phyloP scores from a whole-genome alignment of 192 early-diverging fungal genomes.

The Lunasporangiospora selenospora region DNA sequence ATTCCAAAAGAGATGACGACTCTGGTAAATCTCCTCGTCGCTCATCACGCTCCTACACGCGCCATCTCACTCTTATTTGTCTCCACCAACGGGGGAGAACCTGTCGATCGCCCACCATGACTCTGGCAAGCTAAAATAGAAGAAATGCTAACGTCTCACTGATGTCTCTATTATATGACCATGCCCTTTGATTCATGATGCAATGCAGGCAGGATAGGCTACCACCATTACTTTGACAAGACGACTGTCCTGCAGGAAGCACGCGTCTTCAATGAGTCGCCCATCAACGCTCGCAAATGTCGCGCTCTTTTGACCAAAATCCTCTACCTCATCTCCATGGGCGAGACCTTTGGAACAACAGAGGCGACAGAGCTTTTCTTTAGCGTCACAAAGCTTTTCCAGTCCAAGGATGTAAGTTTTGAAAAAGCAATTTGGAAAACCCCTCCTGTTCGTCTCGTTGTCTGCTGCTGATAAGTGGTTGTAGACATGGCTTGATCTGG shows the following conservation, averaged over 20 bases:
- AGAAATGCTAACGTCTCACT: not conserved
- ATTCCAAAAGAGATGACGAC: constrained; percentile 74
- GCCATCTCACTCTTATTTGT: not conserved
- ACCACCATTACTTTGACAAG: constrained; percentile 91
- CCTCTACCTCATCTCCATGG: constrained; percentile 89
- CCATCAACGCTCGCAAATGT: constrained; percentile 95
- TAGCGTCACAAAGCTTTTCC: constrained; percentile 97
- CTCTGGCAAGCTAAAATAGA: not conserved
- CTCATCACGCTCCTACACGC: not conserved
- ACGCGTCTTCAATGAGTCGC: constrained; percentile 95
- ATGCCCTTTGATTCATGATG: not conserved
- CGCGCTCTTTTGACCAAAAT: constrained; percentile 93
- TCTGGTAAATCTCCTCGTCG: constrained; percentile 51
- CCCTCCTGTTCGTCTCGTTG: not conserved
- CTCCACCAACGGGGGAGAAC: not conserved
- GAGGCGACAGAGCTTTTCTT: constrained; percentile 99
- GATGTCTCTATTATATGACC: too few species aligned
- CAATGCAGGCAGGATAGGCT: constrained; percentile 70
- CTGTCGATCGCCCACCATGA: not conserved
- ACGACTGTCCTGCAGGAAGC: constrained; percentile 95
- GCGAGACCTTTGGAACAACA: constrained; percentile 87
- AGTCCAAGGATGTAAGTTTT: constrained; percentile 84
- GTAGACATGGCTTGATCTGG: too few species aligned
- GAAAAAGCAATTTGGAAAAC: not conserved
- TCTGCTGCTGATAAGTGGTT: too few species aligned